Conservation (phyloP, 495 filamentous ascomycete species). For the Aspergillus funiculosus region DNA sequence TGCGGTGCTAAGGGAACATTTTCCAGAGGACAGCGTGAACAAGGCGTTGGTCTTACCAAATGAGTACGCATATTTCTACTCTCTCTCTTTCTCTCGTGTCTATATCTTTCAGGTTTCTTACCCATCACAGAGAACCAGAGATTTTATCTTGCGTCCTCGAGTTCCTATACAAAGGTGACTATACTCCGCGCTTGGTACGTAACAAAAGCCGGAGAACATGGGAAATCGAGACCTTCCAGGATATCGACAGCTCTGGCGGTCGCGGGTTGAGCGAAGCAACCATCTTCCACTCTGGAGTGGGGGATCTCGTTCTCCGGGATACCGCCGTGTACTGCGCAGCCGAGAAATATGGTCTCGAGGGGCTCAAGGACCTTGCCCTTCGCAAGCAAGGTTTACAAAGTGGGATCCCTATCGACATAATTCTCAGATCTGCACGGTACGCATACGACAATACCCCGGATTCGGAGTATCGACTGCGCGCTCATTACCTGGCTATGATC, state of each 20-base stretch:
- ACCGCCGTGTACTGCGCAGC: constrained; percentile 90
- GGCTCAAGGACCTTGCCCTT: constrained; percentile 80
- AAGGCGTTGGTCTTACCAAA: constrained; percentile 56
- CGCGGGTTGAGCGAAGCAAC: constrained; percentile 66
- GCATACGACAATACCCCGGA: constrained; percentile 92
- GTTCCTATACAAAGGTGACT: constrained; percentile 68
- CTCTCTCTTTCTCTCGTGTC: background rate
- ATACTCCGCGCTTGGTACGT: constrained; percentile 51
- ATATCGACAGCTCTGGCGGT: constrained; percentile 43
- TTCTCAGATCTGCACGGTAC: constrained; percentile 84
- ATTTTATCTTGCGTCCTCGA: constrained; percentile 62
- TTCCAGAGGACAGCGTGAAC: constrained; percentile 49
- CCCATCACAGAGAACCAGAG: constrained; percentile 49
- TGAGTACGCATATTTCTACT: constrained; percentile 35
- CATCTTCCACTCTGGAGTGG: constrained; percentile 61
- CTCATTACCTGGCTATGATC: constrained; percentile 90
- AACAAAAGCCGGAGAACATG: constrained; percentile 49
- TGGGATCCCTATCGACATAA: constrained; percentile 78
- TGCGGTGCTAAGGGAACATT: constrained; percentile 50
- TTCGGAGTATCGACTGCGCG: constrained; percentile 80
- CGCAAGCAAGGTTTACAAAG: constrained; percentile 87
- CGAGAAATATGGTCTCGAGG: constrained; percentile 76
- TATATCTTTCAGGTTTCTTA: constrained; percentile 4
- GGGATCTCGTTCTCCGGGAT: constrained; percentile 72
- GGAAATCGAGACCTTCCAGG: constrained; percentile 61